Conservation (phyloP, 345 rosid genomes). For the Brassica incana region DNA sequence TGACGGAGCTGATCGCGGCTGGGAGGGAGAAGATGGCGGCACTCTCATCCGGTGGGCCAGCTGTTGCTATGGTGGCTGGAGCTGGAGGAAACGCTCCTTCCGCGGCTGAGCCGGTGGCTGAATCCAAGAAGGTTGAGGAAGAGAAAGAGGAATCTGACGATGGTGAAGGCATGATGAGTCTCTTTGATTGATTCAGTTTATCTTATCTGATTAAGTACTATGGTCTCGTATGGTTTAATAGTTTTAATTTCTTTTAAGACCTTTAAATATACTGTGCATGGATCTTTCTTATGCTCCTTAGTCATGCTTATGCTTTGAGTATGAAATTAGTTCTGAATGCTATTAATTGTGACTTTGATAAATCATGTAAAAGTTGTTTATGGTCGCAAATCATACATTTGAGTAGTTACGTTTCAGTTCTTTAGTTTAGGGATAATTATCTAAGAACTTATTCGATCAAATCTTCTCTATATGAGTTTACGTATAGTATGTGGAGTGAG, state of each 20-base stretch:
- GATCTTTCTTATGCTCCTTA: not conserved
- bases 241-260: not conserved
- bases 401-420: not conserved
- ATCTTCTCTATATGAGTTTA: not conserved
- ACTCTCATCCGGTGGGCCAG: slow-evolving; percentile 19
- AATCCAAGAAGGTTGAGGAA: slow-evolving; percentile 27
- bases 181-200: slow-evolving; percentile 20
- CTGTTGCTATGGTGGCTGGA: slow-evolving; percentile 25
- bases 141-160: slow-evolving; percentile 31
- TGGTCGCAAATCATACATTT: not conserved
- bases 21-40: slow-evolving; percentile 33
- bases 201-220: not conserved
- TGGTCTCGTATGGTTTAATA: too few species aligned
- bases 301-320: not conserved
- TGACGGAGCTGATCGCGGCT: slow-evolving; percentile 24
- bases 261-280: not conserved
- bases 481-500: not conserved
- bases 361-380: not conserved
- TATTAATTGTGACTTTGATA: not conserved
- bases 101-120: slow-evolving; percentile 23
- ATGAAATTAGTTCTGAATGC: not conserved
- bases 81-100: not conserved
- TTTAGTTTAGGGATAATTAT: too few species aligned
- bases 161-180: slow-evolving; percentile 31
- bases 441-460: not conserved